Base-by-base conservation (phyloP, 495 filamentous ascomycete genomes). In the Durotheca rogersii region DNA sequence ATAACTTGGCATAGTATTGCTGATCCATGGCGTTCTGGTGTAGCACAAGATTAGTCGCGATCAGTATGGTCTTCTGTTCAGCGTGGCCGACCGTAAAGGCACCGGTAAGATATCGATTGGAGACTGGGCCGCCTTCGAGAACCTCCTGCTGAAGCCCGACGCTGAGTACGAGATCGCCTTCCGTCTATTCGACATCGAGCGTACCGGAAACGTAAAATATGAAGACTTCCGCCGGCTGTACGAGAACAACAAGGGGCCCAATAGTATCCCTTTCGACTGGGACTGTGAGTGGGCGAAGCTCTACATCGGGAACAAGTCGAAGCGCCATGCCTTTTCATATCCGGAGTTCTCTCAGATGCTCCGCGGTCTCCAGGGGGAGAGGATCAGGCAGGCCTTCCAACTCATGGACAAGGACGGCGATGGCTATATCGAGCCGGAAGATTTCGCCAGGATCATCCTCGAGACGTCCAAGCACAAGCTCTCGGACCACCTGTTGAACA, bases 91-190 rank as follows among this genome's bases (percentile, higher is more conserved):
- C 68, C 80, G 88, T 40, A 79, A 78, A 34, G 80, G 75, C 41
- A 71, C 71, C 16, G 89, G 90, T 45, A 83, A 79, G 58, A 73
- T 98, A 23, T 87, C 67, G 51, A 68, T 98, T 19, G 76, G 81
- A 51, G 93, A 98, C 69, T 98, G 90, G 90, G 83, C 77, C 10
- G 86, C 84, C 35, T 98, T 96, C 66, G 86, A 96, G 69, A 92
- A 95, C 72, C 81, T 98, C 44, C 82, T 98, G 27, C 79, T 80
- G 40, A 96, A 96, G 66, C 90, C 93, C 52, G 93, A 97, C 56
- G 94, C 93, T 61, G 94, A 98, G 68, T 98, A 98, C 67, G 91
- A 98, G 71, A 96, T 98, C 56, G 92, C 91, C 3, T 98, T 96
- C 72, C 87, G 94, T 47, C 79, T 97, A 19, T 98, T 98, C 70